Evolutionary conservation across 106 monocot species (phyloP), one percentile per base, ranked within the genome.

Genomic region (Ottelia alismoides): DNA sequence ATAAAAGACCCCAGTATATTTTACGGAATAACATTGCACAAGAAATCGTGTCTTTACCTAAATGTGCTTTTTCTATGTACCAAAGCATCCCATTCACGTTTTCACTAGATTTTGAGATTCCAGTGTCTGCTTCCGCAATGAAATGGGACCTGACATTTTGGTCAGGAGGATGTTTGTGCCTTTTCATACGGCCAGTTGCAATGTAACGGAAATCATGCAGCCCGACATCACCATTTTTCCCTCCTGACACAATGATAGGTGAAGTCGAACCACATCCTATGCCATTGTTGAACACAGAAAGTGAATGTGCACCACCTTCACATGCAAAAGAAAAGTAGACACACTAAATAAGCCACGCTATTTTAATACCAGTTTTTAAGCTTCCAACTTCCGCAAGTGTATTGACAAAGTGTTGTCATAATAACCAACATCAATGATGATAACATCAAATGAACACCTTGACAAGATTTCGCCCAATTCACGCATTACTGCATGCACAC

Each of bases 21-120:
- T n/a, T n/a, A n/a, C n/a, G n/a, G n/a, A n/a, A n/a, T n/a, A n/a
- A 43, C 40, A 43, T 7, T 43, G 40, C 40, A 43, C 6, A 43
- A 16, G n/a, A n/a, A n/a, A n/a, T n/a, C n/a, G n/a, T n/a, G n/a
- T n/a, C n/a, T n/a, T 2, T 80, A 90, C 98, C 98, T 90, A 63
- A 48, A 86, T 98, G 98, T 65, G 90, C 98, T 58, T 72, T 90
- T 58, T 82, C 85, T 59, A 90, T 77, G 53, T 90, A 79, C 98
- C 98, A 98, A 43, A 98, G 56, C 90, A 90, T 86, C 55, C 98
- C 90, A 62, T 68, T 79, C 18, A 53, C 31, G 70, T 71, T 89
- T 51, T 76, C 76, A 62, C 60, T 54, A 51, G 43, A 49, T 22
- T 73, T 72, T 20, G 53, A 31, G 28, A 65, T 47, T 20, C 31